These are phyloP conservation scores for Solanum megistacrolobum DNA, from an alignment of 257 asterid species.

Conservation along the genomic window DNA sequence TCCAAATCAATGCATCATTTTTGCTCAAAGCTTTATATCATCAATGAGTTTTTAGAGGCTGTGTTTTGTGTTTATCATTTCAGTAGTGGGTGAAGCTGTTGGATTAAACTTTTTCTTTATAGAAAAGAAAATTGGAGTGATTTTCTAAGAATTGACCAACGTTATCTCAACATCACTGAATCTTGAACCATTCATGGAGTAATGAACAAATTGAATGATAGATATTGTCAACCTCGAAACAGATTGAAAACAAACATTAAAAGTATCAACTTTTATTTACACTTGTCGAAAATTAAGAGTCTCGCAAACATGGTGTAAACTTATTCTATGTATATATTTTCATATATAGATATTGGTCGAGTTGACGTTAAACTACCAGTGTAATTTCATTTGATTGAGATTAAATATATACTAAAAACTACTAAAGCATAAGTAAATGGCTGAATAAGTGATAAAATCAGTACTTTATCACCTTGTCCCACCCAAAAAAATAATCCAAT, in stretches of 20 bases:
- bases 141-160: neutral
- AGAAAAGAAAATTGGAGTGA: neutral
- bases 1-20: neutral
- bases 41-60: neutral
- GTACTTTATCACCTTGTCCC: neutral
- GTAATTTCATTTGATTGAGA: neutral
- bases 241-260: neutral
- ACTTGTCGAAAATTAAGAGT: neutral
- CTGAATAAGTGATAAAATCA: neutral
- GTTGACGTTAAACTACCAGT: neutral
- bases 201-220: neutral
- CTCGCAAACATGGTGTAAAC: neutral
- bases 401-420: neutral
- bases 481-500: neutral
- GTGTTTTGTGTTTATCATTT: constrained; percentile 13
- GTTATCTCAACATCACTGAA: neutral
- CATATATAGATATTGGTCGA: neutral
- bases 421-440: neutral
- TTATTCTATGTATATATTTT: neutral
- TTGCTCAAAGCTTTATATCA: neutral
- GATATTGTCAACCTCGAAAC: neutral
- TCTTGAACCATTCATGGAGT: constrained; percentile 2
- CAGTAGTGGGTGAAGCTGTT: constrained; percentile 14
- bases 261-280: neutral
- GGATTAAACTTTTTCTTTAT: neutral